Percentiles rank a stretch among this genome's conserved stretches.
These are phyloP conservation scores for Fraxinus angustifolia DNA, from an alignment of 305 asterid genomes.

Conservation along the genomic window DNA sequence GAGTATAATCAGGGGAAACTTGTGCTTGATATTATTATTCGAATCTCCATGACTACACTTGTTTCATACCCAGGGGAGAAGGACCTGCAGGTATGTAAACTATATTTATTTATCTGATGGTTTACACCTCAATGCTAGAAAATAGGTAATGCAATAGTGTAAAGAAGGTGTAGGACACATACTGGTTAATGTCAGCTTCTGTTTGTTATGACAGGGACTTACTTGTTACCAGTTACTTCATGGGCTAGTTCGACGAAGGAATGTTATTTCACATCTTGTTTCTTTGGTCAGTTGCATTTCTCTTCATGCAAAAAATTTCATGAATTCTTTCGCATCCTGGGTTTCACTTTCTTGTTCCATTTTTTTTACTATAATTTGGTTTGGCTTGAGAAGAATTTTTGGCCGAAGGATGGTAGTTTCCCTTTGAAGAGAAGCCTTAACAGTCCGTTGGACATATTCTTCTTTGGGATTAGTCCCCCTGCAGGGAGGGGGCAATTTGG, in stretches of 20 bases:
- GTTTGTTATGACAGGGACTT: conserved; percentile 55
- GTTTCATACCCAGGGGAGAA: conserved; percentile 94
- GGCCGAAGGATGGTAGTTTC: conserved; percentile 5
- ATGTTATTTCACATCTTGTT: conserved; percentile 63
- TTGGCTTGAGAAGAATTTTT: conserved; percentile 4
- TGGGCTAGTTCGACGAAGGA: conserved; percentile 81
- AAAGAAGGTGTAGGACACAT: conserved; percentile 11
- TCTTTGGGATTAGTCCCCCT: neutral
- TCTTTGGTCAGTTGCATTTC: conserved; percentile 62
- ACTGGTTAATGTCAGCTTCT: conserved; percentile 10
- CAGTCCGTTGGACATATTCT: neutral
- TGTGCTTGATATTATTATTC: conserved; percentile 76
- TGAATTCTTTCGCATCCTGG: neutral
- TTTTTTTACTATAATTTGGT: neutral
- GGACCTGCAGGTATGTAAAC: conserved; percentile 69
- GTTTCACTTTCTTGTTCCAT: conserved; percentile 13
- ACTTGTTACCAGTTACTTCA: conserved; percentile 86
- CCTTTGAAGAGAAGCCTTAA: neutral
- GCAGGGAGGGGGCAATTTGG: neutral
- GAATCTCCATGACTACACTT: conserved; percentile 60
- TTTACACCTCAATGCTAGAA: neutral
- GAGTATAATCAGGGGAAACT: conserved; percentile 70
- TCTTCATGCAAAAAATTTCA: conserved; percentile 11
- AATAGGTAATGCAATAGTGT: neutral
- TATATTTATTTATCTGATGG: conserved; percentile 14